Conservation (phyloP, 2,329 filamentous ascomycete genomes). For the Aspergillus sp. region DNA sequence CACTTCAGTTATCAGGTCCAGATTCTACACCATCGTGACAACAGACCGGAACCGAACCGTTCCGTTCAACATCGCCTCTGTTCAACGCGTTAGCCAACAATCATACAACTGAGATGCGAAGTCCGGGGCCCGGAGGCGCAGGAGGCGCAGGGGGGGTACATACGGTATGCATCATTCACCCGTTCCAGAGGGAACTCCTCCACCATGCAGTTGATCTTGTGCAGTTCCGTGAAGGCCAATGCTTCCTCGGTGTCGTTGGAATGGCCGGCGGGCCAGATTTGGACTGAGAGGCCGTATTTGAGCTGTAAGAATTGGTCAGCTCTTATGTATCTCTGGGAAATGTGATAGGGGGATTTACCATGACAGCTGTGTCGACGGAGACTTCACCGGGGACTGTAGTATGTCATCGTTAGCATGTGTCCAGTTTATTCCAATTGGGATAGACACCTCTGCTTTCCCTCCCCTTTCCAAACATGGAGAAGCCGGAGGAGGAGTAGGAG, state of each 20-base stretch:
- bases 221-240: conserved; percentile 44
- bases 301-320: conserved; percentile 23
- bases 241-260: conserved; percentile 54
- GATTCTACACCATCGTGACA: conserved; percentile 43
- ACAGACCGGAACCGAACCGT: conserved; percentile 54
- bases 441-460: no score
- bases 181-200: conserved; percentile 54
- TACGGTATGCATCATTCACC: conserved; percentile 45
- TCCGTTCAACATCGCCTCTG: conserved; percentile 23
- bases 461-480: no score
- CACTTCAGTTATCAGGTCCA: no score
- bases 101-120: no score
- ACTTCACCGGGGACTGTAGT: background rate
- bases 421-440: no score
- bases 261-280: conserved; percentile 55
- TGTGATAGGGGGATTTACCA: background rate
- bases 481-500: no score
- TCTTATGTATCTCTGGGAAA: background rate
- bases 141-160: background rate
- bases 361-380: background rate
- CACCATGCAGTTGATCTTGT: conserved; percentile 53
- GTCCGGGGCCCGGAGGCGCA: no score
- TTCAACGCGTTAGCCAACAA: background rate
- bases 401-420: background rate
- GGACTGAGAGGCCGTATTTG: conserved; percentile 47